Conservation (phyloP, 768 basidiomycete genomes). For the Lentinula aciculospora region DNA sequence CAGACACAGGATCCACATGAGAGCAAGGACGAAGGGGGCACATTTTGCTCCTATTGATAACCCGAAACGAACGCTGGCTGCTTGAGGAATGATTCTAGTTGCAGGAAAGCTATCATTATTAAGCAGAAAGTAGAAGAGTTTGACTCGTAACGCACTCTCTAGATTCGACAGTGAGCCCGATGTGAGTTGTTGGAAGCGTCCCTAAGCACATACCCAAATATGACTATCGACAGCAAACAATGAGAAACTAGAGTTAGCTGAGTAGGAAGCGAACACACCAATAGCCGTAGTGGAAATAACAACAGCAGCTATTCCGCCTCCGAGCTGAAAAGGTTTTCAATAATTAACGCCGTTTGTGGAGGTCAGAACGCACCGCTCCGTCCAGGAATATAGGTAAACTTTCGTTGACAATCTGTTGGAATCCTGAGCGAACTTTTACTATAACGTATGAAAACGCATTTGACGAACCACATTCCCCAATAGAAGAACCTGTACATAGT, state of each 20-base stretch:
- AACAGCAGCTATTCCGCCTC: conserved; percentile 72
- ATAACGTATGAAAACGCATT: not conserved
- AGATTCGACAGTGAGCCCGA: conserved; percentile 44
- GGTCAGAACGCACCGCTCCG: conserved; percentile 46
- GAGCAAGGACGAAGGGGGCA: conserved; percentile 62
- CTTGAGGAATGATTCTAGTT: conserved; percentile 61
- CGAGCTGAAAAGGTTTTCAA: conserved; percentile 24
- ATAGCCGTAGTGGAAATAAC: conserved; percentile 75
- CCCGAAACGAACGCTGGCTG: conserved; percentile 73
- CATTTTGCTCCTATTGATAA: conserved; percentile 75
- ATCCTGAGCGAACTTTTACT: not conserved
- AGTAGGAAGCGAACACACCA: conserved; percentile 30
- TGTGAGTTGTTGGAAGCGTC: not conserved
- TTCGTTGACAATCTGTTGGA: conserved; percentile 67
- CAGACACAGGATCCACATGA: conserved; percentile 54
- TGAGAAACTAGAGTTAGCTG: conserved; percentile 5
- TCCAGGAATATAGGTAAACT: conserved; percentile 81
- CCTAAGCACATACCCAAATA: conserved; percentile 64
- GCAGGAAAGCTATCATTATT: not conserved
- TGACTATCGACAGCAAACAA: conserved; percentile 50
- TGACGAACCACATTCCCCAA: conserved; percentile 79
- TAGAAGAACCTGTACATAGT: conserved; percentile 59
- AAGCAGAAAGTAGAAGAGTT: not conserved
- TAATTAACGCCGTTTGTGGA: not conserved
- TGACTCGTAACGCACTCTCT: conserved; percentile 58